phyloP scores from a whole-genome alignment of 164 flowering plant genomes.

The Annona squamosa region DNA sequence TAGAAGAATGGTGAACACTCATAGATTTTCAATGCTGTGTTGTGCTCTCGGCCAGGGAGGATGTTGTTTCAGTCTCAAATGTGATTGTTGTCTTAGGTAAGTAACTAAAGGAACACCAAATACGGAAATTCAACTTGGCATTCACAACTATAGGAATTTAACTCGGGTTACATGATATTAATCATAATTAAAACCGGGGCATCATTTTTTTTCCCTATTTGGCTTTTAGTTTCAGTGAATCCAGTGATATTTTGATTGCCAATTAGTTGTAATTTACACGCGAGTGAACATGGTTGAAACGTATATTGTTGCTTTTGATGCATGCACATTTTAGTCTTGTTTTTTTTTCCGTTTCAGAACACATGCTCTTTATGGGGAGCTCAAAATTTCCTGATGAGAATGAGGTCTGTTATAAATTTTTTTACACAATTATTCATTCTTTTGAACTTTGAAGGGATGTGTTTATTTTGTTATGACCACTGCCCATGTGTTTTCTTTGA shows the following conservation, averaged over 20 bases:
- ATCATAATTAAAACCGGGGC: neutral
- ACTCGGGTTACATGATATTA: neutral
- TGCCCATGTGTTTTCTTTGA: too few species aligned
- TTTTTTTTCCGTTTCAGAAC: constrained; percentile 52
- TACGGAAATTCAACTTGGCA: neutral
- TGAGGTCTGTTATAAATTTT: constrained; percentile 46
- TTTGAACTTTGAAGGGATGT: too few species aligned
- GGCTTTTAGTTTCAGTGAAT: neutral
- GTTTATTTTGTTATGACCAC: too few species aligned
- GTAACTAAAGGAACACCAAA: too few species aligned
- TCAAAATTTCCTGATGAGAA: constrained; percentile 90
- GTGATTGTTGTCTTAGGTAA: too few species aligned
- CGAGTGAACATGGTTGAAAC: too few species aligned
- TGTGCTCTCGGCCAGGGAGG: too few species aligned
- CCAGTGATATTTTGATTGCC: neutral
- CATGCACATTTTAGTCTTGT: neutral
- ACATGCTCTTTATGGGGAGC: constrained; percentile 99
- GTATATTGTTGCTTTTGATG: neutral
- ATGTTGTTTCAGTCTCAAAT: too few species aligned
- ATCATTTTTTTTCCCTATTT: neutral
- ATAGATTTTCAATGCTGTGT: too few species aligned
- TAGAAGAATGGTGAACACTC: too few species aligned
- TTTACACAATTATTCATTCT: too few species aligned
- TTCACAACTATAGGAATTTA: neutral
- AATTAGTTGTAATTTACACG: neutral